A percentile compares a stretch with the other conserved stretches of the same genome.
Conservation (phyloP, 2,329 filamentous ascomycete genomes). For the Aspergillus chevalieri region DNA sequence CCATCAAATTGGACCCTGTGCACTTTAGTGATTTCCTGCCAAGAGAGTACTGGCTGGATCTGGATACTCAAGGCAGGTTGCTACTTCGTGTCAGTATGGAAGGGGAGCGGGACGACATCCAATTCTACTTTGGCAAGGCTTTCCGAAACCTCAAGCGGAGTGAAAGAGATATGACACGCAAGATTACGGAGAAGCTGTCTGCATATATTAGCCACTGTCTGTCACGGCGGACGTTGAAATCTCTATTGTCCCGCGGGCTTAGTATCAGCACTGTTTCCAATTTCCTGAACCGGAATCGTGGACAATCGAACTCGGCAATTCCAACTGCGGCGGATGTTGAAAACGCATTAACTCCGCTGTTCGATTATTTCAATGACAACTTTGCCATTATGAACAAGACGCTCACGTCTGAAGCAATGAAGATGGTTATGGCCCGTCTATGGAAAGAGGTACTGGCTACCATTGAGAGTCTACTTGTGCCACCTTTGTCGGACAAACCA, state of each 20-base stretch:
- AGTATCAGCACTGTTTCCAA: constrained; percentile 68
- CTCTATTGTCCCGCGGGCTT: constrained; percentile 66
- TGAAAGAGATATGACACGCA: constrained; percentile 95
- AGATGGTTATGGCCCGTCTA: constrained; percentile 92
- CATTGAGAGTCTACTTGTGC: constrained; percentile 82
- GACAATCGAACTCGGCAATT: constrained; percentile 45
- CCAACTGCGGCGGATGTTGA: constrained; percentile 69
- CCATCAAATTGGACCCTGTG: constrained; percentile 92
- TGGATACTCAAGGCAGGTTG: constrained; percentile 88
- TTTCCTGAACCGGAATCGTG: constrained; percentile 52
- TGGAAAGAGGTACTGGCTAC: constrained; percentile 97
- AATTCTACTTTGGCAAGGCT: constrained; percentile 96
- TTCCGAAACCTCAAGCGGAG: constrained; percentile 93
- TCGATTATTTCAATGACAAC: constrained; percentile 95
- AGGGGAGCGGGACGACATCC: constrained; percentile 94
- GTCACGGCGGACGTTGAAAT: constrained; percentile 71
- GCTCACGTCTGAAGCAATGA: constrained; percentile 90
- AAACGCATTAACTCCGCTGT: constrained; percentile 74
- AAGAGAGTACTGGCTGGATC: constrained; percentile 93
- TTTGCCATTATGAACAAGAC: constrained; percentile 99
- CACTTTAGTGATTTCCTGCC: constrained; percentile 96
- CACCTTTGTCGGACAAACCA: constrained; percentile 89
- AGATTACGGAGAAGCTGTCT: constrained; percentile 96
- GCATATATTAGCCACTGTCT: constrained; percentile 87
- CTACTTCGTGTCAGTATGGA: constrained; percentile 96